Evolutionary conservation across 179 eudicot genomes (phyloP), one percentile per base, ranked within the genome.

Genomic region (Pouteria campechiana): DNA sequence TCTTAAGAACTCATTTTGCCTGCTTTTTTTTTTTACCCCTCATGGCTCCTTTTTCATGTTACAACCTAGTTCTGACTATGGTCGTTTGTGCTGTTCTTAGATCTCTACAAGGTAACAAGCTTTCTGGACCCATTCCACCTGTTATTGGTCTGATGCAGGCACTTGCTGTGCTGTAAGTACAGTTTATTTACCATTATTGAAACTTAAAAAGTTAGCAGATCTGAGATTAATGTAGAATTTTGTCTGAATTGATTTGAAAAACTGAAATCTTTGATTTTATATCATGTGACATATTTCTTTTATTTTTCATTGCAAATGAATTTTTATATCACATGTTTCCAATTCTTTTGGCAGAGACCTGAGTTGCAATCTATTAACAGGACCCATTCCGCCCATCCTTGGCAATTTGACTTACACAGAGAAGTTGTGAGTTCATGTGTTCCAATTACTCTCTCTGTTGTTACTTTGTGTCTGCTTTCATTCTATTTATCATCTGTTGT

Each of bases 121-220:
- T 87, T 20, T 70, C 81, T 4, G 96, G 99, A 30, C 72, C 59
- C 46, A 80, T 92, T 43, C 96, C 96, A 16, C 67, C 85, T 0
- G 99, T 92, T 33, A 87, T 92, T 55, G 99, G 99, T 54, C 55
- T 92, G 71, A 92, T 92, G 99, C 99, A 92, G 68, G 99, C 99
- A 39, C 89, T 92, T 57, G 96, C 99, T 11, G 99, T 92, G 44
- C 38, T 92, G 99, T 92, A 68, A 77, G 99, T 75, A 15, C 28
- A 11, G 41, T 49, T 0, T 3, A 4, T 1, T 32, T 38, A 17
- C n/a, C 41, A 1, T 31, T 12, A 1, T 23, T 11, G 13, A 14
- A 11, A 17, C 21, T 11, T 25, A 16, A 1, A 17, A 17, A n/a
- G n/a, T n/a, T n/a, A n/a, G n/a, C n/a, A n/a, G n/a, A n/a, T n/a